Evolutionary conservation across 345 rosid species (phyloP).

Genomic region (Microthlaspi erraticum): DNA sequence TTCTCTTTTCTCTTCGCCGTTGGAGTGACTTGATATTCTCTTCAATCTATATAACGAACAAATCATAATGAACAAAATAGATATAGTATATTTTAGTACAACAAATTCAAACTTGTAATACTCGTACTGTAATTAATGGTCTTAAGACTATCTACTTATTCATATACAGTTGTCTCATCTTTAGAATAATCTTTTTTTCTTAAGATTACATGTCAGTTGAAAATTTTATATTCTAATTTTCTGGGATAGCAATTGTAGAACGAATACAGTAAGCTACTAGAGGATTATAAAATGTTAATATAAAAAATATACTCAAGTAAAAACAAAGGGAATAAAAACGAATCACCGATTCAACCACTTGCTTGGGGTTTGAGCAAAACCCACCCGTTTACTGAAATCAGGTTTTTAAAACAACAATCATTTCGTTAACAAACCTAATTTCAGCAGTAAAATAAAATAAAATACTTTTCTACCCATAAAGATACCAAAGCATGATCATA

Average conservation of each 20-base stretch:
- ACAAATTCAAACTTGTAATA: not conserved
- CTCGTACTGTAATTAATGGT: not conserved
- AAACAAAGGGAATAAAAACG: slow-evolving; percentile 26
- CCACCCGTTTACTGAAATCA: slow-evolving; percentile 9
- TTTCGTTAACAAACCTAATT: not conserved
- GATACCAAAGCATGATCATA: not conserved
- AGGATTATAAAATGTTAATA: not conserved
- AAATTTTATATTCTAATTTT: slow-evolving; percentile 7
- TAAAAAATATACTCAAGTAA: slow-evolving; percentile 11
- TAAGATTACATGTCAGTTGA: not conserved
- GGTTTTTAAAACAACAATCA: not conserved
- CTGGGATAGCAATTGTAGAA: slow-evolving; percentile 1
- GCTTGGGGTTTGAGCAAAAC: slow-evolving; percentile 29
- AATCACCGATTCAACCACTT: slow-evolving; percentile 27
- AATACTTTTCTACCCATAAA: not conserved
- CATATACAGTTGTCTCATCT: not conserved
- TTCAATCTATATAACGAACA: not conserved
- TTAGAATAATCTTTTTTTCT: not conserved
- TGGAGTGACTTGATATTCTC: not conserved
- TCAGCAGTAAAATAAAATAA: not conserved
- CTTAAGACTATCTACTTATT: not conserved
- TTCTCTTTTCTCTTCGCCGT: not conserved
- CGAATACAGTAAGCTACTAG: not conserved
- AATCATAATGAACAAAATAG: not conserved
- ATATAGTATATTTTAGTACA: not conserved